Evolutionary conservation across 306 rosid genomes (phyloP), one percentile per base, ranked within the genome.

Genomic region (Herpetospermum pedunculosum): DNA sequence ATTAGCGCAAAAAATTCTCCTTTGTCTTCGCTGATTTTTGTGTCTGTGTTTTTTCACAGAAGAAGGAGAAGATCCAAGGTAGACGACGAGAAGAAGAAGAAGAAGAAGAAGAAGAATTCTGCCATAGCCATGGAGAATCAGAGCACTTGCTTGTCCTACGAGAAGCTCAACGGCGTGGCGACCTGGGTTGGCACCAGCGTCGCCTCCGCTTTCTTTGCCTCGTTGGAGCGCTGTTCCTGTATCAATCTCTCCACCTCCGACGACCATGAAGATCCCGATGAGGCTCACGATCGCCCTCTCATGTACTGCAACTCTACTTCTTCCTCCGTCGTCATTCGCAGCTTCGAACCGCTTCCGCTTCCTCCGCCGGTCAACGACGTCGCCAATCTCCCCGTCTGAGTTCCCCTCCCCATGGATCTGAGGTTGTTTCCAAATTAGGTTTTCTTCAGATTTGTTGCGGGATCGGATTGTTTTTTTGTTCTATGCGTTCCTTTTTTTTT

Each of bases 211-310:
- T 84, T 84, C 78, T 84, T 84, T 67, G 58, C 80, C 2, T 84
- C 88, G 0, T 72, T 84, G 8, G 84, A 84, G 67, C 81, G 85
- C 6, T 84, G 88, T 60, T 79, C 88, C 9, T 81, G 88, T 74
- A 84, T 84, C 77, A 79, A 84, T 60, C 85, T 84, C 65, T 79
- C 83, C 23, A 84, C 88, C 59, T 52, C 81, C 77, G 88, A 84
- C 77, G 88, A 84, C 76, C 75, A 64, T 14, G 85, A 84, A 35
- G 38, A 78, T 67, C 68, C 77, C 1, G 84, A 76, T 0, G 88
- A 81, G 74, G 84, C 83, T 14, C 85, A 84, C 30, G 88, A 81
- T 52, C 83, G 80, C 29, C 88, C 88, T 57, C 88, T 84, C 77
- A 84, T 84, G 85, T 75, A 69, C 38, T 81, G 74, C 73, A 44